Evolutionary conservation across 371 early-diverging fungal species (phyloP).

Genomic region (Mucor piriformis): DNA sequence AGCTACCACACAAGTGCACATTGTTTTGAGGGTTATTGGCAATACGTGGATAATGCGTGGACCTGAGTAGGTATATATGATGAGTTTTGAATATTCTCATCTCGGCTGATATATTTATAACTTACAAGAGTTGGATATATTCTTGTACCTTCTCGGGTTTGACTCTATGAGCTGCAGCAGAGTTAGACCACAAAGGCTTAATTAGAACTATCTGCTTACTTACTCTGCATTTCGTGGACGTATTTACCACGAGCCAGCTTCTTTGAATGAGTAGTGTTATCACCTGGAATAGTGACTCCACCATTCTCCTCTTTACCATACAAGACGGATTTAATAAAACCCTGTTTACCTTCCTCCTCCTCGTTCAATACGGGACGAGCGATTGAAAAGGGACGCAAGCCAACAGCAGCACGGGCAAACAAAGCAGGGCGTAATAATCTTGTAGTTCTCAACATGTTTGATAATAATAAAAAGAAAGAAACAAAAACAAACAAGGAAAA

Average conservation of each 20-base stretch:
- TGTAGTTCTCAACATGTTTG: background rate
- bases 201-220: slow-evolving; percentile 11
- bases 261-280: slow-evolving; percentile 68
- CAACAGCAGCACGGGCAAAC: background rate
- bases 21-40: slow-evolving; percentile 72
- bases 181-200: too few relatives aligned
- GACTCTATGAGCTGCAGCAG: slow-evolving; percentile 84
- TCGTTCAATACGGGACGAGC: background rate
- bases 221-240: slow-evolving; percentile 85
- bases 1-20: slow-evolving; percentile 86
- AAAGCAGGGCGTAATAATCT: slow-evolving; percentile 3
- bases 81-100: background rate
- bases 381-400: slow-evolving; percentile 4
- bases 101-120: slow-evolving; percentile 28
- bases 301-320: slow-evolving; percentile 61
- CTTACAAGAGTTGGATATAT: slow-evolving; percentile 73
- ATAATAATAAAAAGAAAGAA: slow-evolving; percentile 1
- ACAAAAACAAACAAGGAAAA: slow-evolving; percentile 4
- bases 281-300: slow-evolving; percentile 42
- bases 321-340: slow-evolving; percentile 63
- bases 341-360: slow-evolving; percentile 14
- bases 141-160: slow-evolving; percentile 86
- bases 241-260: slow-evolving; percentile 86
- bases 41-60: slow-evolving; percentile 75
- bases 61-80: background rate